A percentile compares a stretch with the other conserved stretches of the same genome.
Conservation (phyloP, 371 early-diverging fungal species). For the Paraphysoderma sedebokerense region DNA sequence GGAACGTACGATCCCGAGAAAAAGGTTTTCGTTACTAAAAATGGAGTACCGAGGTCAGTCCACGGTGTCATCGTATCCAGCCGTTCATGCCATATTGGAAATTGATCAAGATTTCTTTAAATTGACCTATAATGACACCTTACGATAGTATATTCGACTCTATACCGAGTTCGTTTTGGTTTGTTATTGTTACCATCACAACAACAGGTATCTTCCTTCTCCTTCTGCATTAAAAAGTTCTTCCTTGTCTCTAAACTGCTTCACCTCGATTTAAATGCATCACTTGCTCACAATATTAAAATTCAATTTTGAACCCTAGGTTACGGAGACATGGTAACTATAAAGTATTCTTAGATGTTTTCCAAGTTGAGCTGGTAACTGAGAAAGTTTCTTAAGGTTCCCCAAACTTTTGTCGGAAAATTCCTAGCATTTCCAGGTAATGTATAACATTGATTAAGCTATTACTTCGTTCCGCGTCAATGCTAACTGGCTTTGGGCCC, state of each 20-base stretch:
- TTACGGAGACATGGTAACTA: neutral
- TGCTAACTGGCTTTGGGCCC: too few relatives aligned
- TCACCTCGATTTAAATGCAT: too few relatives aligned
- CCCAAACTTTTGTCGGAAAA: constrained; percentile 65
- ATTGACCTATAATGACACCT: too few relatives aligned
- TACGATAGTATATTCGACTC: constrained; percentile 65
- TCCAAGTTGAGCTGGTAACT: too few relatives aligned
- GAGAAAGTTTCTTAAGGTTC: constrained; percentile 80
- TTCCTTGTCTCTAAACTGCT: too few relatives aligned
- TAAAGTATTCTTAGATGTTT: constrained; percentile 7
- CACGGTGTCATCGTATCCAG: too few relatives aligned
- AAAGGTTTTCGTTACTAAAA: constrained; percentile 41
- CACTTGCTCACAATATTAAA: too few relatives aligned
- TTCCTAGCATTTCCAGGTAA: constrained; percentile 63
- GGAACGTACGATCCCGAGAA: constrained; percentile 55
- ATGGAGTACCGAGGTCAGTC: constrained; percentile 44
- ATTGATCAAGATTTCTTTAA: too few relatives aligned
- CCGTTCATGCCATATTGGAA: too few relatives aligned
- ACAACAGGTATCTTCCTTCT: constrained; percentile 30
- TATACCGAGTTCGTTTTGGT: constrained; percentile 72
- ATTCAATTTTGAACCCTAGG: neutral
- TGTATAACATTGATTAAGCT: too few relatives aligned
- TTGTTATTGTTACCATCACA: constrained; percentile 62
- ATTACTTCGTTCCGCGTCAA: too few relatives aligned
- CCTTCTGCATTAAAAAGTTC: too few relatives aligned